These are phyloP conservation scores for Paramecium octaurelia DNA, from an alignment of 73 alveolate species.

Conservation along the genomic window DNA sequence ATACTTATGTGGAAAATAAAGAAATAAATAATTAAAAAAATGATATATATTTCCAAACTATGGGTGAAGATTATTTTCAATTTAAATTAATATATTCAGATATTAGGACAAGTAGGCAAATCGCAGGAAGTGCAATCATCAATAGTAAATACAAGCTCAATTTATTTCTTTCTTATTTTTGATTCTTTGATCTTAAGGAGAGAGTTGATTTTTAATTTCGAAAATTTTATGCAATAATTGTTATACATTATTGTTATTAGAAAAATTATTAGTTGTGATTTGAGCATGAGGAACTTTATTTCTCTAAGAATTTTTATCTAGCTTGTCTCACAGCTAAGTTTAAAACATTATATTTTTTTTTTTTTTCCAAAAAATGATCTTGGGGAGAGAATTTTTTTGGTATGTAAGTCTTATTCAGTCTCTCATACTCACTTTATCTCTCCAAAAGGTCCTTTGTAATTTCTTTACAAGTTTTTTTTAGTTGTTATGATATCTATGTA, in stretches of 20 bases:
- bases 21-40: too few relatives aligned
- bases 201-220: neutral
- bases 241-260: neutral
- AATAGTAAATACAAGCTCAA: neutral
- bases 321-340: neutral
- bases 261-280: neutral
- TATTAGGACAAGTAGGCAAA: neutral
- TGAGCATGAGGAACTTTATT: neutral
- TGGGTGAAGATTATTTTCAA: too few relatives aligned
- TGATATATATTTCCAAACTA: too few relatives aligned
- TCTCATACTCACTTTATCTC: neutral
- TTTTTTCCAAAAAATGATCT: neutral
- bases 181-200: neutral
- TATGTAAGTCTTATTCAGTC: neutral
- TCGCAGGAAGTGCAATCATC: neutral
- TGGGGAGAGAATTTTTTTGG: neutral
- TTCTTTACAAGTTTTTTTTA: neutral
- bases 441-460: neutral
- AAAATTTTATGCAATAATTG: neutral
- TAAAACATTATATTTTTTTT: neutral
- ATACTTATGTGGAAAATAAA: too few relatives aligned
- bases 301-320: neutral
- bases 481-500: neutral
- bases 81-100: neutral
- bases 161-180: neutral